Evolutionary conservation across 2,329 filamentous ascomycete species (phyloP).

Genomic region (Fusarium ramigenum): DNA sequence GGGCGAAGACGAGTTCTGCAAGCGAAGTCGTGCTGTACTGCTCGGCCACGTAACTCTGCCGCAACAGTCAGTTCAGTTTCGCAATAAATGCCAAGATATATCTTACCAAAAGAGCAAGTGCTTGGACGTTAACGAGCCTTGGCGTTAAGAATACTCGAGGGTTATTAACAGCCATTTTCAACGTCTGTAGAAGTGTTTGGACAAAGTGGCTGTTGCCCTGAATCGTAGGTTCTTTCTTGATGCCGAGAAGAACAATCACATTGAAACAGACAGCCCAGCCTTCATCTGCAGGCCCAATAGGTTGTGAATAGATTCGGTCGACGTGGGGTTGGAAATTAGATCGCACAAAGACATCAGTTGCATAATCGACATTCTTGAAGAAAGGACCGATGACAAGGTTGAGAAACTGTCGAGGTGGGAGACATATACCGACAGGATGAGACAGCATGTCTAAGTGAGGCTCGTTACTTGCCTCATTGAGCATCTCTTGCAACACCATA

Average conservation of each 20-base stretch:
- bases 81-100: too few species aligned
- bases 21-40: constrained; percentile 40
- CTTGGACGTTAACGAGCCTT: constrained; percentile 40
- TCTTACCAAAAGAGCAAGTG: constrained; percentile 39
- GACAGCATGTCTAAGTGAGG: constrained; percentile 36
- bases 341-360: constrained; percentile 39
- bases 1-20: constrained; percentile 40
- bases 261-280: constrained; percentile 43
- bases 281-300: constrained; percentile 34
- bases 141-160: constrained; percentile 40
- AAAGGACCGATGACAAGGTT: constrained; percentile 39
- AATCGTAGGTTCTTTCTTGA: constrained; percentile 35
- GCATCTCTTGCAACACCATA: constrained; percentile 35
- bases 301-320: constrained; percentile 37
- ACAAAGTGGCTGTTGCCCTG: constrained; percentile 39
- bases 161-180: constrained; percentile 42
- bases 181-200: constrained; percentile 39
- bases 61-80: neutral
- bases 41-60: constrained; percentile 39
- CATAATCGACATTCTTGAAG: constrained; percentile 38
- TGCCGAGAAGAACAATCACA: constrained; percentile 37
- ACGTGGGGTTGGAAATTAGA: constrained; percentile 37
- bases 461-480: constrained; percentile 32
- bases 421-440: constrained; percentile 24
- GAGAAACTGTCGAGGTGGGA: constrained; percentile 41